These are phyloP conservation scores for Marasmius oreades DNA, from an alignment of 1,284 basidiomycete genomes.

Conservation along the genomic window DNA sequence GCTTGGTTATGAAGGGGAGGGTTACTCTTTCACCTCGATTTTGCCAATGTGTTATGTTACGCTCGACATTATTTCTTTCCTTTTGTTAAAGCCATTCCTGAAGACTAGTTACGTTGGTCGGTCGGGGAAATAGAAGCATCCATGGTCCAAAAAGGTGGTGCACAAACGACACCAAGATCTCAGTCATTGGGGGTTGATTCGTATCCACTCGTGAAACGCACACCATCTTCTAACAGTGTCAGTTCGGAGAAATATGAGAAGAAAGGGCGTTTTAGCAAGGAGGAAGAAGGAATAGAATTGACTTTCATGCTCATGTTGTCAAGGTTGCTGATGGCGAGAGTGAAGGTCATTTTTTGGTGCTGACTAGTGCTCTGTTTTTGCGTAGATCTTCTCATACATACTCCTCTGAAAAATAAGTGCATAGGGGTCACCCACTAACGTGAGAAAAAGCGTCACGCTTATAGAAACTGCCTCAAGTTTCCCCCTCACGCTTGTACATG, in stretches of 20 bases:
- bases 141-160: constrained; percentile 25
- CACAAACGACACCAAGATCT: constrained; percentile 13
- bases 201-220: constrained; percentile 17
- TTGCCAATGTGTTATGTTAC: not conserved
- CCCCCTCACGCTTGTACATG: no score
- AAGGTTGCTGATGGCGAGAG: no score
- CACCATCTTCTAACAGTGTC: constrained; percentile 18
- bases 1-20: no score
- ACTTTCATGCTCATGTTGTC: no score
- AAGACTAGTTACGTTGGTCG: not conserved
- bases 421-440: no score
- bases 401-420: no score
- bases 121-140: constrained; percentile 26
- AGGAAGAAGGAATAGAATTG: constrained; percentile 15
- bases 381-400: no score
- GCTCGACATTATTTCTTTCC: not conserved
- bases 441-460: no score
- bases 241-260: constrained; percentile 18
- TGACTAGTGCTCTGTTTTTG: no score
- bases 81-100: not conserved
- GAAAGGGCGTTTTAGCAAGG: constrained; percentile 21
- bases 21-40: no score
- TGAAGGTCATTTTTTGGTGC: no score
- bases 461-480: no score
- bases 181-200: constrained; percentile 6